Evolutionary conservation across 169 alveolate genomes (phyloP).

Genomic region (Cryptosporidium meleagridis): DNA sequence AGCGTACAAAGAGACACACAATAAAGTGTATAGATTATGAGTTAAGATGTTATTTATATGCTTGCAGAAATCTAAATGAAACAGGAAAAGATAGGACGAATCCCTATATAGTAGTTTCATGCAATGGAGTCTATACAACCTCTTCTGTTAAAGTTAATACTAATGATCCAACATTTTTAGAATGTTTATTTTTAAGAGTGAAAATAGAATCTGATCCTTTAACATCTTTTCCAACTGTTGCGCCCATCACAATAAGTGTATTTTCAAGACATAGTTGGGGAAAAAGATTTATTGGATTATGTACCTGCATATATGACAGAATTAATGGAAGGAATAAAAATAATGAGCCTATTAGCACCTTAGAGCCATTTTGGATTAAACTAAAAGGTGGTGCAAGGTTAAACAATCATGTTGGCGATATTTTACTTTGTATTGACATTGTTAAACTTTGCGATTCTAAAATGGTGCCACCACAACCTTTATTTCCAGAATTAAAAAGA

Average conservation of each 20-base stretch:
- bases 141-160: conserved; percentile 80
- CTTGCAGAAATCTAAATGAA: conserved; percentile 81
- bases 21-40: conserved; percentile 82
- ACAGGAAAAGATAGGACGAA: conserved; percentile 83
- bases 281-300: conserved; percentile 78
- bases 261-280: conserved; percentile 80
- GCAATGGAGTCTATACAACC: conserved; percentile 83
- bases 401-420: conserved; percentile 80
- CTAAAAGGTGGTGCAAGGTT: conserved; percentile 83
- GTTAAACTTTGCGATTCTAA: conserved; percentile 84
- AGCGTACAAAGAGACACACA: conserved; percentile 65
- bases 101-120: conserved; percentile 83
- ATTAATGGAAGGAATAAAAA: conserved; percentile 71
- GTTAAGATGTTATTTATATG: conserved; percentile 87
- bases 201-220: conserved; percentile 77
- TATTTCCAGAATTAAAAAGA: conserved; percentile 85
- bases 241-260: conserved; percentile 78
- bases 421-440: conserved; percentile 85
- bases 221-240: conserved; percentile 80
- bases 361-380: conserved; percentile 88
- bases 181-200: conserved; percentile 81
- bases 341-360: conserved; percentile 9
- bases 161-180: conserved; percentile 85
- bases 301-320: conserved; percentile 81
- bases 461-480: conserved; percentile 85